Conservation (phyloP, 768 basidiomycete species). For the Boletus sp. region DNA sequence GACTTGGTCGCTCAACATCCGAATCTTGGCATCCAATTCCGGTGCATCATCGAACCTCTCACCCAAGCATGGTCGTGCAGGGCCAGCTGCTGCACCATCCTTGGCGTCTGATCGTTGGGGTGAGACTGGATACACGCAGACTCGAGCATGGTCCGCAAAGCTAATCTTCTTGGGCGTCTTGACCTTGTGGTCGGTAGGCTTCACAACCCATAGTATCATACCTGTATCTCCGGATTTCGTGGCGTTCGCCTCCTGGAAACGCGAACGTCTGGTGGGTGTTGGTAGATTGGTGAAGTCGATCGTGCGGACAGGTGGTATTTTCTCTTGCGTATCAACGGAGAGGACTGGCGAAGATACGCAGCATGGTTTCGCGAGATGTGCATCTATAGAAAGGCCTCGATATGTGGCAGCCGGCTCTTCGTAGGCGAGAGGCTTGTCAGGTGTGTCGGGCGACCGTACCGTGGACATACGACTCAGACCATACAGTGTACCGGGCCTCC, state of each 20-base stretch:
- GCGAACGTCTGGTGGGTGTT: slow-evolving; percentile 8
- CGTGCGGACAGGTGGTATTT: slow-evolving; percentile 10
- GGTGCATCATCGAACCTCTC: background rate
- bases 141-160: slow-evolving; percentile 23
- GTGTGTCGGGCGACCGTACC: slow-evolving; percentile 4
- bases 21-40: background rate
- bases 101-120: slow-evolving; percentile 4
- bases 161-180: slow-evolving; percentile 28
- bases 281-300: slow-evolving; percentile 31
- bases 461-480: background rate
- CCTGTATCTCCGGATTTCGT: background rate
- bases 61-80: background rate
- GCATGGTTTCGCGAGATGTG: background rate
- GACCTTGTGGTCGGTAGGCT: slow-evolving; percentile 5
- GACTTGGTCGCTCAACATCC: background rate
- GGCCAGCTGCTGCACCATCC: background rate
- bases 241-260: slow-evolving; percentile 1
- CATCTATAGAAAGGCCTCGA: background rate
- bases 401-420: background rate
- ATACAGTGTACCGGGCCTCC: too few species aligned
- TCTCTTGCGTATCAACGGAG: background rate
- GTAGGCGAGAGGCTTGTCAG: slow-evolving; percentile 3
- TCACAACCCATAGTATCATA: slow-evolving; percentile 7
- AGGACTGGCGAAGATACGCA: background rate
- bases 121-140: slow-evolving; percentile 19